Evolutionary conservation across 2,329 filamentous ascomycete genomes (phyloP), one percentile per base, ranked within the genome.

Genomic region (Xylariaceae sp.): DNA sequence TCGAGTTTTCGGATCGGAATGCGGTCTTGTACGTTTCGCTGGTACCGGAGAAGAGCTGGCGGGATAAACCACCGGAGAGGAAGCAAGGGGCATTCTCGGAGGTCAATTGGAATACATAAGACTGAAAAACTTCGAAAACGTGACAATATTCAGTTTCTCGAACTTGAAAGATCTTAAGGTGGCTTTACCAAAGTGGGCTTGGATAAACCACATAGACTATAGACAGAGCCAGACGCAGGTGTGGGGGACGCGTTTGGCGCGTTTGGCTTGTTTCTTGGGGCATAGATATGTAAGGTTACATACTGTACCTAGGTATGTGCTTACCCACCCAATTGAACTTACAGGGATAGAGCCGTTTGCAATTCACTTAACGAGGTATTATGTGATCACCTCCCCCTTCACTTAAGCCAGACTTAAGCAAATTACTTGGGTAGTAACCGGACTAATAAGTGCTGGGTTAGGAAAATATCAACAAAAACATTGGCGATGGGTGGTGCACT

Each of bases 1-100:
- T 54, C 71, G 75, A 42, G 65, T 49, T 20, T 71, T 70, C 18
- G 64, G 61, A n/a, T 65, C 62, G 51, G 72, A 66, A 50, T 70
- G 62, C 21, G 71, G 67, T 52, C 72, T 70, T 32, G 73, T 60
- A 40, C 77, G 71, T 65, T 80, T 80, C 7, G 61, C 56, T 50
- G 62, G 54, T 52, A 63, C 54, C 10, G 72, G 70, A 47, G 73
- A 71, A 23, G 83, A 83, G 65, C 77, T 84, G 6, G 76, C 71
- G 2, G 84, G 82, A 56, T 84, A 84, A 21, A 76, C 67, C 19
- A 86, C 72, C 2, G 86, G 82, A 14, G 86, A 87, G 6, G 86
- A 87, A 40, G 82, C 77, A 40, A 81, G 77, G 21, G 83, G 74
- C 85, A 89, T 89, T 43, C 65, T 76, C 56, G 23, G 7, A 20